phyloP scores from a whole-genome alignment of 1,139 yeast genomes.

The Scheffersomyces illinoinensis region DNA sequence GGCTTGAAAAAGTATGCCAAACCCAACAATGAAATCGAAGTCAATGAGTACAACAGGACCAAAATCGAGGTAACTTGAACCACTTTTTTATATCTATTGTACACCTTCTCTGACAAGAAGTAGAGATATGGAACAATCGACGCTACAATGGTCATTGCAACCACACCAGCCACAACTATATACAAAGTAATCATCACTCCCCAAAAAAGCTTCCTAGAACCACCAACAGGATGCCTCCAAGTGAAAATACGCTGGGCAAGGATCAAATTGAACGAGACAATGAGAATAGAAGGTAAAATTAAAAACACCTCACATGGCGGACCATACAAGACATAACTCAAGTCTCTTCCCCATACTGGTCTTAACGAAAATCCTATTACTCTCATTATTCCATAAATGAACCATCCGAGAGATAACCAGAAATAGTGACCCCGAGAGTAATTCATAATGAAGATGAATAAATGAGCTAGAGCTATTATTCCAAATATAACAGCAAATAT shows the following conservation, averaged over 20 bases:
- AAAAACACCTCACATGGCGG: conserved; percentile 35
- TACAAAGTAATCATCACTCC: conserved; percentile 34
- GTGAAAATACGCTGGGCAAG: conserved; percentile 46
- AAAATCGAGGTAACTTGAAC: conserved; percentile 33
- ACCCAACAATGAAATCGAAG: conserved; percentile 35
- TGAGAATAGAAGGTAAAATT: conserved; percentile 33
- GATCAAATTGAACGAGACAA: conserved; percentile 40
- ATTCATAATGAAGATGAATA: conserved; percentile 29
- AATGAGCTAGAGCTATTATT: conserved; percentile 26
- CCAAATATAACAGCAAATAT: conserved; percentile 33
- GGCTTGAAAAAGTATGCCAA: conserved; percentile 46
- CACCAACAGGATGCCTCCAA: conserved; percentile 52
- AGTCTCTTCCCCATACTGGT: conserved; percentile 29
- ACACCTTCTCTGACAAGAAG: conserved; percentile 23
- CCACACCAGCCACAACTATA: conserved; percentile 28
- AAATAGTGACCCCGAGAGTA: conserved; percentile 38
- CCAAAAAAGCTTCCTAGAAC: conserved; percentile 40
- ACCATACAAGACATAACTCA: conserved; percentile 28
- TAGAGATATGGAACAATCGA: conserved; percentile 37
- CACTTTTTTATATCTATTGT: conserved; percentile 26
- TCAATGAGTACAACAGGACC: conserved; percentile 35
- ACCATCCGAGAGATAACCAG: conserved; percentile 35
- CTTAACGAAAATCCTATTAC: conserved; percentile 33
- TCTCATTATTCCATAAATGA: conserved; percentile 27
- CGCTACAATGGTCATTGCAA: conserved; percentile 34